Evolutionary conservation across 2,329 filamentous ascomycete species (phyloP), one percentile per base, ranked within the genome.

Genomic region (Cladosporium sp.): DNA sequence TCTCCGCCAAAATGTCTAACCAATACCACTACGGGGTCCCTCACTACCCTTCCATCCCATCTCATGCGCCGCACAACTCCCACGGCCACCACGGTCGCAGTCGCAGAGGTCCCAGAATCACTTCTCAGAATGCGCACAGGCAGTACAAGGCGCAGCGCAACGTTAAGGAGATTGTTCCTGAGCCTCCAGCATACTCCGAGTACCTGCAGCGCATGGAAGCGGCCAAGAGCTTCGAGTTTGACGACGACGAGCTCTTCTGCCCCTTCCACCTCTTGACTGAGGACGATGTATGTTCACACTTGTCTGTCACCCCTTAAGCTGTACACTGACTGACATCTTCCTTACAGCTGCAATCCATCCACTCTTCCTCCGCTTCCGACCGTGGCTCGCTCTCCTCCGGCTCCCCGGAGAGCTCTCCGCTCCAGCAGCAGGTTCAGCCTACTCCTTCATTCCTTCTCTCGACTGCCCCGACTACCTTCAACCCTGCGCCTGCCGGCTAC

Each of bases 191-290:
- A 43, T 76, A 94, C 53, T 79, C 80, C 54, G 82, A 84, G 55
- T 96, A 95, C 75, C 86, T 92, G 60, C 82, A 82, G 59, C 85
- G 90, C 65, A 95, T 95, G 61, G 91, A 97, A 73, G 87, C 89
- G 57, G 89, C 88, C 53, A 83, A 90, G 53, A 95, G 91, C 8
- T 97, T 97, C 65, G 92, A 97, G 61, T 79, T 97, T 55, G 92
- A 96, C 65, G 92, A 97, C 67, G 92, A 97, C 68, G 79, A 95
- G 73, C 86, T 95, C 70, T 97, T 97, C 71, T 96, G 91, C 72
- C 92, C 92, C 1, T 76, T 76, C 56, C 84, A 85, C 67, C 80
- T 97, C 60, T 77, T 97, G 74, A 95, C 90, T 30, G 91, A 96
- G 73, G 90, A 81, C 71, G 90, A 95, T 82, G 90, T 95, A 83